These are phyloP conservation scores for Paxillus ammoniavirescens DNA, from an alignment of 768 basidiomycete genomes.

Conservation along the genomic window DNA sequence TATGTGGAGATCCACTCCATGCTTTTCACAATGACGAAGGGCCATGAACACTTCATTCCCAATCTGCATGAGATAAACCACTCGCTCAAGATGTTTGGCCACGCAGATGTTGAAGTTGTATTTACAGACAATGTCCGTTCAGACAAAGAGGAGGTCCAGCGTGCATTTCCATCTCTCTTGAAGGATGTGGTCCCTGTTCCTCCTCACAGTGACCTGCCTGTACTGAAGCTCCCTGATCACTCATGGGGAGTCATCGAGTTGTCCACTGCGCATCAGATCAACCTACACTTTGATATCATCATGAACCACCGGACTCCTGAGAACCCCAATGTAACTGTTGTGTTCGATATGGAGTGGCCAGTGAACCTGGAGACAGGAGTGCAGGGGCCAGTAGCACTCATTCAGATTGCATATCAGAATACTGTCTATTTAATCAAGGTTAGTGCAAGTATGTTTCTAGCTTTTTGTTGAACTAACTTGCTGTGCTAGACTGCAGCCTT, in stretches of 20 bases:
- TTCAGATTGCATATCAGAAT: constrained; percentile 1
- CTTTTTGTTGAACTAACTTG: not conserved
- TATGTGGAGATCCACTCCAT: constrained; percentile 23
- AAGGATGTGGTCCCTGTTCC: constrained; percentile 23
- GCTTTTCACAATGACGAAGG: constrained; percentile 30
- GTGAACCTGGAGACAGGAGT: constrained; percentile 2
- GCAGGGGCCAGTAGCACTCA: not conserved
- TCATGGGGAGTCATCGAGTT: not conserved
- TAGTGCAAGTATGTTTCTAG: not conserved
- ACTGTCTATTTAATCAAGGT: constrained; percentile 1
- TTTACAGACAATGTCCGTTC: constrained; percentile 30
- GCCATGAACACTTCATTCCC: constrained; percentile 30
- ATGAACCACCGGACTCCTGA: not conserved
- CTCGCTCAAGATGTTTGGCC: constrained; percentile 29
- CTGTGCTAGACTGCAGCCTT: not conserved
- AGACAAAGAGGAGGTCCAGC: constrained; percentile 24
- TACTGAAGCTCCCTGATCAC: not conserved
- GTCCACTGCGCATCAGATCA: not conserved
- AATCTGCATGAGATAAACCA: constrained; percentile 20
- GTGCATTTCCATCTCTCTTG: constrained; percentile 18
- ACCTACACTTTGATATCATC: not conserved
- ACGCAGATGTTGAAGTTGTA: constrained; percentile 20
- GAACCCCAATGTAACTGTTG: not conserved
- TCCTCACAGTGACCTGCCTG: not conserved
- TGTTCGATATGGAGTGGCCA: constrained; percentile 9